Percentiles rank a stretch among this genome's conserved stretches.
These are phyloP conservation scores for Microdochium nivale DNA, from an alignment of 2,329 filamentous ascomycete genomes.

Conservation along the genomic window DNA sequence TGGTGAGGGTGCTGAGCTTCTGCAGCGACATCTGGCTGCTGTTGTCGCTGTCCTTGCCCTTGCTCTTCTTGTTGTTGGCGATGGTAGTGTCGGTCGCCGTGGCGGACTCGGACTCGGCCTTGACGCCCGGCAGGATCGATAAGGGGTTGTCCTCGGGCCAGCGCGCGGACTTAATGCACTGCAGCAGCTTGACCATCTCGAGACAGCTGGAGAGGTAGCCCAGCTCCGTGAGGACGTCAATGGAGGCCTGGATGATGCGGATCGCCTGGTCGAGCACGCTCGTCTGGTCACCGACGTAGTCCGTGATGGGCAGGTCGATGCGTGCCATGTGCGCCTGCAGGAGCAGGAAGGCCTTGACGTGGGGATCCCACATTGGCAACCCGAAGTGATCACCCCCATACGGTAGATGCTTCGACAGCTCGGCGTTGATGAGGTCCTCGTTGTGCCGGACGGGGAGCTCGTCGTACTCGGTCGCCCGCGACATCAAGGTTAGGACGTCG, in stretches of 20 bases:
- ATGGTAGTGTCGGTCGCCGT: too few species aligned
- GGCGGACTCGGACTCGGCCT: slow-evolving; percentile 22
- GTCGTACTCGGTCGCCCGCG: slow-evolving; percentile 87
- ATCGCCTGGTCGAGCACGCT: slow-evolving; percentile 91
- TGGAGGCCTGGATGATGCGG: slow-evolving; percentile 90
- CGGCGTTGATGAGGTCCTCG: slow-evolving; percentile 92
- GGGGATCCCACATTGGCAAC: slow-evolving; percentile 95
- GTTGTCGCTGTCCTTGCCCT: slow-evolving; percentile 31
- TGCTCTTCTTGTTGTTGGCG: slow-evolving; percentile 2
- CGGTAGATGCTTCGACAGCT: slow-evolving; percentile 75
- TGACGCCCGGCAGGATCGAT: slow-evolving; percentile 70
- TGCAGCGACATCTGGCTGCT: slow-evolving; percentile 27
- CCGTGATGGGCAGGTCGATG: slow-evolving; percentile 84
- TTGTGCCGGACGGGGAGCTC: slow-evolving; percentile 97
- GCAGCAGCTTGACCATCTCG: slow-evolving; percentile 76
- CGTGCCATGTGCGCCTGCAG: slow-evolving; percentile 93
- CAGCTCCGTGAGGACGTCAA: slow-evolving; percentile 90
- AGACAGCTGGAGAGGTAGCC: slow-evolving; percentile 69
- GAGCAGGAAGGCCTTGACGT: slow-evolving; percentile 91
- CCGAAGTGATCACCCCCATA: slow-evolving; percentile 50
- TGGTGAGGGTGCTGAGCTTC: slow-evolving; percentile 20
- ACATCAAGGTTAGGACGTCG: slow-evolving; percentile 88
- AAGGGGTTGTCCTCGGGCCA: slow-evolving; percentile 81
- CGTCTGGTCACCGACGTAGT: slow-evolving; percentile 92
- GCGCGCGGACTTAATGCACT: slow-evolving; percentile 84